Percentiles rank a stretch among this genome's conserved stretches.
Evolutionary conservation across 495 filamentous ascomycete species (phyloP).

Genomic region (Podospora didyma): DNA sequence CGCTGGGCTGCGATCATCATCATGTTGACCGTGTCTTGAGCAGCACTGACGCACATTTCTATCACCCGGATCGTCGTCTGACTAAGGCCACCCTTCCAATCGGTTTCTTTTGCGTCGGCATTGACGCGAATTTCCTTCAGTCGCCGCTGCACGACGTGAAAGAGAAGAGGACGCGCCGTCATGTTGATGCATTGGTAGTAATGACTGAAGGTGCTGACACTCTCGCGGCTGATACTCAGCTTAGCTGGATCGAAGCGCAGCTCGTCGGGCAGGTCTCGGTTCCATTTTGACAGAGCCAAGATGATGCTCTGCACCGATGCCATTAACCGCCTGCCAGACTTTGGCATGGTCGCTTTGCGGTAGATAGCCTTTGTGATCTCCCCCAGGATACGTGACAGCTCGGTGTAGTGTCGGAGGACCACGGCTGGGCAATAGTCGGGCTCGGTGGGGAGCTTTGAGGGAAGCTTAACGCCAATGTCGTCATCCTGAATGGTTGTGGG

Average conservation of each 20-base stretch:
- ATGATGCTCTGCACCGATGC: conserved; percentile 45
- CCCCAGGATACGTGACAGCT: conserved; percentile 43
- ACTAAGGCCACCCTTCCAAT: conserved; percentile 42
- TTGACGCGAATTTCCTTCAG: conserved; percentile 22
- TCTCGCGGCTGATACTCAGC: conserved; percentile 41
- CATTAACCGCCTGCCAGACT: conserved; percentile 40
- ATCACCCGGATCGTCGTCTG: conserved; percentile 42
- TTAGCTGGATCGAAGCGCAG: conserved; percentile 41
- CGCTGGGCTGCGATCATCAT: conserved; percentile 44
- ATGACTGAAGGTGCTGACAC: conserved; percentile 44
- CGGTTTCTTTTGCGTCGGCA: conserved; percentile 16
- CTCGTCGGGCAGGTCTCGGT: conserved; percentile 35
- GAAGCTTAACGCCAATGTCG: conserved; percentile 44
- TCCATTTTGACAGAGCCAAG: conserved; percentile 40
- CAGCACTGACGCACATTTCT: conserved; percentile 45
- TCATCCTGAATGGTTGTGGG: conserved; percentile 48
- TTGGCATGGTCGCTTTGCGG: conserved; percentile 32
- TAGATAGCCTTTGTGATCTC: conserved; percentile 46
- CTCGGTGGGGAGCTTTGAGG: conserved; percentile 23
- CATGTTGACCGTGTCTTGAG: conserved; percentile 43
- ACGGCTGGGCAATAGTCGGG: conserved; percentile 40
- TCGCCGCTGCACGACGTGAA: conserved; percentile 45
- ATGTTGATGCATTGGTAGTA: conserved; percentile 52
- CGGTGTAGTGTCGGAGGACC: conserved; percentile 44
- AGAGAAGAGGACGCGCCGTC: conserved; percentile 46